Evolutionary conservation across 352 stramenopile genomes (phyloP), one percentile per base, ranked within the genome.

Genomic region (Pythium aristosporum): DNA sequence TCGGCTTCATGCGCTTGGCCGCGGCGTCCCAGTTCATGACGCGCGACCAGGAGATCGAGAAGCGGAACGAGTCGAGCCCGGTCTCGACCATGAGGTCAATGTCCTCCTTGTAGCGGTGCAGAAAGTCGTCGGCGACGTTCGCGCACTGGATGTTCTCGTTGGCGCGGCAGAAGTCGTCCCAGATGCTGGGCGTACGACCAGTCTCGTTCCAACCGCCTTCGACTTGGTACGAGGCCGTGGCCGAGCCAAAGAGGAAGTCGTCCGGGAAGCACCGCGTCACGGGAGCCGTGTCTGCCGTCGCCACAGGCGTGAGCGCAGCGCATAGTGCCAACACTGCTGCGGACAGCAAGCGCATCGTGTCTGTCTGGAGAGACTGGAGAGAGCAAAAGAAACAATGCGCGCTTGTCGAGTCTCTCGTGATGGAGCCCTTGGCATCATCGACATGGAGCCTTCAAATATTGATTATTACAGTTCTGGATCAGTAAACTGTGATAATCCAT

Each of bases 81-180:
- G 98, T 76, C 34, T 77, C 68, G 47, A 92, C 85, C 91, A 98
- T 98, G 32, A 98, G 72, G 58, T 87, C 67, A 20, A 99, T 82
- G 72, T 99, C 96, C 39, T 94, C 66, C 44, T 88, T 67, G 69
- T 88, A 97, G 42, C 80, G 78, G 72, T 98, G 82, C 65, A 97
- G 96, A 65, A 98, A 96, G 76, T 98, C 95, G 75, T 94, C 96
- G 7, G 92, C 93, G n/a, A 98, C 76, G 69, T 98, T 88, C 32
- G 93, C 96, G 21, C 75, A 97, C 34, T 94, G 77, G 23, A 87
- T 59, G 55, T 91, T 74, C 25, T 79, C 65, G 21, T 89, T 73
- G 12, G 74, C 74, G 37, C 78, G 78, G 48, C 85, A 96, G 65
- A 92, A 98, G 21, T 86, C 88, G 79, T 99, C 96, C 96, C 96